Base-by-base conservation (phyloP, 2,329 filamentous ascomycete genomes). In the Scytalidium sp. region DNA sequence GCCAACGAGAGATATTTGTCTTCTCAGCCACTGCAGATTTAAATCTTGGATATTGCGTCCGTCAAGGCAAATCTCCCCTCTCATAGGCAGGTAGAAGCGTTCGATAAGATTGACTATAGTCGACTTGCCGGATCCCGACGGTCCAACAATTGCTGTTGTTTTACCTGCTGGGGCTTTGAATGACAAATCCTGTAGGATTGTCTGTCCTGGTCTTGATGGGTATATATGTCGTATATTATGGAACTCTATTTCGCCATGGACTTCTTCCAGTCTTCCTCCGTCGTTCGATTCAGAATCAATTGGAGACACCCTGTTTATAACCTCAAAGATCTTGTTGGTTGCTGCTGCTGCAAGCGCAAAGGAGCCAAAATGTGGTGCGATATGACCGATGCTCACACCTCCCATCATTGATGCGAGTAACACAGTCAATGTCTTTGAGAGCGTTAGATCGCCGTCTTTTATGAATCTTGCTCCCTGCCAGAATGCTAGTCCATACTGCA, bases 261-360 rank as follows among this genome's bases (percentile, higher is more conserved):
- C 75, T 15, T 79, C 67, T 2, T 90, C 82, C 1, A 92, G 78
- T 57, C 76, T 90, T 52, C 80, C 74, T n/a, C 92, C 92, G 10
- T 78, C 73, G 1, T 85, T 78, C 3, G 78, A 80, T 7, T 81
- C 81, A 0, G 91, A 84, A 62, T 97, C 88, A 39, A 97, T 76
- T 1, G 91, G 89, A 0, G 92, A 96, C 2, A 72, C 61, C 47
- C 93, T 85, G 67, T 97, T 91, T 58, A 97, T 97, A 2, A 91
- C 96, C 64, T 83, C 87, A 72, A 86, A 96, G 53, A 97, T 95
- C 72, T 96, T 96, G 50, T 82, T 80, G 2, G 89, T 90, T 2
- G 93, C 91, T 25, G 89, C 88, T 3, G 93, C 72, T 41, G 84
- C 88, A 13, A 84, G 88, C 3, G 85, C 87, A 59, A 97, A 96